Percentiles rank a stretch among this genome's conserved stretches.
Conservation (phyloP, 2,329 filamentous ascomycete species). For the Scorias spongiosa region DNA sequence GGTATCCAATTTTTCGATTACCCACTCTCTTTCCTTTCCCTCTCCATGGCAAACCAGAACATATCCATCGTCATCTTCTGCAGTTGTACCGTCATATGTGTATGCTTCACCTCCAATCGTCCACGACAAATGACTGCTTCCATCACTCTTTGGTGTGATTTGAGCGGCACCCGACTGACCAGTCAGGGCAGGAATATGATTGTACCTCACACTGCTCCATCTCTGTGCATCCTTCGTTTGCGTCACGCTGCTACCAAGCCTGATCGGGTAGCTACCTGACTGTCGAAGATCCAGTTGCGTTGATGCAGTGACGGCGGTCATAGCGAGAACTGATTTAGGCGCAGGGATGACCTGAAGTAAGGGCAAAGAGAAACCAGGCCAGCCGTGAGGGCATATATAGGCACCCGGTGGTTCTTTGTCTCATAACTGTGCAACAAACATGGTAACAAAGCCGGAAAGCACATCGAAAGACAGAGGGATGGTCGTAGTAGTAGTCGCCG, state of each 20-base stretch:
- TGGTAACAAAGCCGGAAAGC: too few species aligned
- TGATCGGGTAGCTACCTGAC: background rate
- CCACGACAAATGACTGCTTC: background rate
- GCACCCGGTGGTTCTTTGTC: too few species aligned
- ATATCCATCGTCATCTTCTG: constrained; percentile 51
- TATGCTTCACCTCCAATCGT: constrained; percentile 19
- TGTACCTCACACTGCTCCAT: constrained; percentile 19
- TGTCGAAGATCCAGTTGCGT: background rate
- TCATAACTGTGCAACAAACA: too few species aligned
- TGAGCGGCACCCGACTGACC: constrained; percentile 1
- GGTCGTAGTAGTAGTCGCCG: too few species aligned
- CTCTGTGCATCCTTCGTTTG: background rate
- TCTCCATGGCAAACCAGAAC: constrained; percentile 28
- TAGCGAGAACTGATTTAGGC: background rate
- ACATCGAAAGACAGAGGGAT: too few species aligned
- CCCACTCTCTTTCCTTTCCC: constrained; percentile 12
- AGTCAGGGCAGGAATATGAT: constrained; percentile 25
- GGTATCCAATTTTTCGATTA: constrained; percentile 63
- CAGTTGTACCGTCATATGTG: constrained; percentile 25
- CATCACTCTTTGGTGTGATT: background rate
- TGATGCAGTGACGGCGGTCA: background rate
- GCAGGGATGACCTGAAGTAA: too few species aligned
- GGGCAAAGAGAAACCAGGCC: too few species aligned
- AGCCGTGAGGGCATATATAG: too few species aligned
- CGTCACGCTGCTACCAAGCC: background rate